Evolutionary conservation across 1,139 yeast species (phyloP).

Genomic region (Candida frijolesensis): DNA sequence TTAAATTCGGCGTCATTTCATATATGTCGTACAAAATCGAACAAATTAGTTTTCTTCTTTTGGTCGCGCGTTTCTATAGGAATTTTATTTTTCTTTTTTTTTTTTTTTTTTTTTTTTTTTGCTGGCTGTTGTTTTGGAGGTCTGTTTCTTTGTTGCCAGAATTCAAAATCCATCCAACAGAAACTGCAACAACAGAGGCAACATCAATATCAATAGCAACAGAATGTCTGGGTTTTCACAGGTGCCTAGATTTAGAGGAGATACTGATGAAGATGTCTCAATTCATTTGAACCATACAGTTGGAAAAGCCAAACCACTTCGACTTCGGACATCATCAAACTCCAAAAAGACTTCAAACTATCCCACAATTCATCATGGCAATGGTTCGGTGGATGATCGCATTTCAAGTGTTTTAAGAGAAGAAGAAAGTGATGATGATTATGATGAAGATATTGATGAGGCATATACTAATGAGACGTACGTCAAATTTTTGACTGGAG

Average conservation of each 20-base stretch:
- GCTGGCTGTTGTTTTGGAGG: background rate
- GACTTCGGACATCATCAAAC: constrained; percentile 19
- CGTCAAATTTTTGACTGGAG: constrained; percentile 17
- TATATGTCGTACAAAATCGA: background rate
- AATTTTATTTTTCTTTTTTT: background rate
- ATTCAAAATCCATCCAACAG: background rate
- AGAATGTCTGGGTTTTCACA: constrained; percentile 24
- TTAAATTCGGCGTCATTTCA: no score
- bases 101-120: background rate
- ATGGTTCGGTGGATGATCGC: constrained; percentile 6
- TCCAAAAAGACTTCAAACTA: background rate
- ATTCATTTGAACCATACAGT: constrained; percentile 41
- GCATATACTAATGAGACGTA: constrained; percentile 12
- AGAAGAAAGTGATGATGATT: constrained; percentile 4
- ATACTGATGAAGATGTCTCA: constrained; percentile 48
- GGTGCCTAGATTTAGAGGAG: constrained; percentile 41
- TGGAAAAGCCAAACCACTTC: constrained; percentile 43
- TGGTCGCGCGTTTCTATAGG: background rate
- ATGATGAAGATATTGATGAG: constrained; percentile 13
- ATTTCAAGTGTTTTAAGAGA: constrained; percentile 9
- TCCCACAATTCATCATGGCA: background rate
- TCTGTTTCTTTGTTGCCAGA: constrained; percentile 1
- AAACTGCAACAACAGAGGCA: background rate
- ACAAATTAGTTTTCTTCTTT: background rate
- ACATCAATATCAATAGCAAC: background rate